Percentiles rank a stretch among this genome's conserved stretches.
Conservation (phyloP, 2,329 filamentous ascomycete genomes). For the Pestalotiopsis sp. region DNA sequence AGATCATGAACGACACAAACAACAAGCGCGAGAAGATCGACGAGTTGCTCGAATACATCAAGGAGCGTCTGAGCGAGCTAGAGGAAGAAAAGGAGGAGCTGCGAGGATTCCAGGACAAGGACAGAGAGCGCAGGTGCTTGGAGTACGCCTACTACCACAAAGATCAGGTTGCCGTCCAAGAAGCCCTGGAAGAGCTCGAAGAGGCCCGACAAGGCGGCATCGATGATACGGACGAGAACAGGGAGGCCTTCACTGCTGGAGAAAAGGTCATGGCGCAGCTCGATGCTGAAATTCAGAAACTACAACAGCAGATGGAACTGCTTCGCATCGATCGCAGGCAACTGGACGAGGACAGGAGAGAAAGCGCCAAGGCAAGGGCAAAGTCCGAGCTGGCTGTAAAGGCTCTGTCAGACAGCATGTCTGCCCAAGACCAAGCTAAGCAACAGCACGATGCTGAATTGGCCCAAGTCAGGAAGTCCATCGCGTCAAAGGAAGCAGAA, state of each 20-base stretch:
- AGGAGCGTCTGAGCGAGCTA: conserved; percentile 83
- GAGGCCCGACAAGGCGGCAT: conserved; percentile 79
- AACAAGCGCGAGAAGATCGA: conserved; percentile 96
- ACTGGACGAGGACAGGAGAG: conserved; percentile 86
- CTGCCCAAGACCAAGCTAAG: conserved; percentile 73
- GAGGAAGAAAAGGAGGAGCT: conserved; percentile 98
- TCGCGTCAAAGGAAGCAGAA: conserved; percentile 75
- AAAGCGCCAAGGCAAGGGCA: conserved; percentile 77
- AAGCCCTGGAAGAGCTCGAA: conserved; percentile 81
- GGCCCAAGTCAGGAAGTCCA: conserved; percentile 71
- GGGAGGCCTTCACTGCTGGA: conserved; percentile 73
- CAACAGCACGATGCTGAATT: conserved; percentile 73
- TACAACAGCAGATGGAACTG: conserved; percentile 83
- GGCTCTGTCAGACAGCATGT: conserved; percentile 80
- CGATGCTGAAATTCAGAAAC: conserved; percentile 76
- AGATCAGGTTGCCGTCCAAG: conserved; percentile 79
- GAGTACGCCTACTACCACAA: conserved; percentile 94
- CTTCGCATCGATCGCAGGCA: conserved; percentile 83
- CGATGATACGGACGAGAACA: conserved; percentile 81
- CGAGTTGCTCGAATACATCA: conserved; percentile 87
- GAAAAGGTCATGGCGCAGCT: conserved; percentile 79
- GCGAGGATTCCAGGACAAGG: conserved; percentile 91
- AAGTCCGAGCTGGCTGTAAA: conserved; percentile 87
- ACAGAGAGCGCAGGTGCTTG: conserved; percentile 86
- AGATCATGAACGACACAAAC: conserved; percentile 96